phyloP scores from a whole-genome alignment of 768 basidiomycete genomes.

The Boletus subparvulus region DNA sequence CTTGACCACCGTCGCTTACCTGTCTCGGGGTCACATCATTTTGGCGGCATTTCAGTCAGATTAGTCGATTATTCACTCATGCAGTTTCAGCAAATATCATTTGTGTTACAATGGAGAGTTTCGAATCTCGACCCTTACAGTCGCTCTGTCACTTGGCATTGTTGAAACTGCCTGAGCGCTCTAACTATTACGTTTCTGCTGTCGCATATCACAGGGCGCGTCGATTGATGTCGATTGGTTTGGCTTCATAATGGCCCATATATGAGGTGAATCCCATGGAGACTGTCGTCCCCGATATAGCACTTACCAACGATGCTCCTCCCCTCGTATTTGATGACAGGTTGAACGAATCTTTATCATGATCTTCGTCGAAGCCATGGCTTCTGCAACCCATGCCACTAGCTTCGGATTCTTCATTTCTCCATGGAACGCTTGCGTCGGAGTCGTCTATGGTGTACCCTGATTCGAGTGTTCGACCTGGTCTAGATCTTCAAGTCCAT shows the following conservation, averaged over 20 bases:
- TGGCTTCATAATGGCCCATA: neutral
- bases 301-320: neutral
- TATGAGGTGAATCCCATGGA: neutral
- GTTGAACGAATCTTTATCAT: too few species aligned
- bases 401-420: neutral
- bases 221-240: neutral
- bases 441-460: neutral
- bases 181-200: neutral
- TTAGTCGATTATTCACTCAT: neutral
- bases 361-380: neutral
- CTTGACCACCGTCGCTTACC: neutral
- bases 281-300: neutral
- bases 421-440: too few species aligned
- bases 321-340: neutral
- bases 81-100: neutral
- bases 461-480: neutral
- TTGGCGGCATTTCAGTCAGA: neutral
- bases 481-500: too few species aligned
- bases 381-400: neutral
- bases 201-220: too few species aligned
- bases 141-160: neutral
- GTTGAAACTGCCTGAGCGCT: neutral
- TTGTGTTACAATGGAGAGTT: neutral
- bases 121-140: neutral
- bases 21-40: conserved; percentile 28